Evolutionary conservation across 768 basidiomycete species (phyloP).

Genomic region (Postia placenta): DNA sequence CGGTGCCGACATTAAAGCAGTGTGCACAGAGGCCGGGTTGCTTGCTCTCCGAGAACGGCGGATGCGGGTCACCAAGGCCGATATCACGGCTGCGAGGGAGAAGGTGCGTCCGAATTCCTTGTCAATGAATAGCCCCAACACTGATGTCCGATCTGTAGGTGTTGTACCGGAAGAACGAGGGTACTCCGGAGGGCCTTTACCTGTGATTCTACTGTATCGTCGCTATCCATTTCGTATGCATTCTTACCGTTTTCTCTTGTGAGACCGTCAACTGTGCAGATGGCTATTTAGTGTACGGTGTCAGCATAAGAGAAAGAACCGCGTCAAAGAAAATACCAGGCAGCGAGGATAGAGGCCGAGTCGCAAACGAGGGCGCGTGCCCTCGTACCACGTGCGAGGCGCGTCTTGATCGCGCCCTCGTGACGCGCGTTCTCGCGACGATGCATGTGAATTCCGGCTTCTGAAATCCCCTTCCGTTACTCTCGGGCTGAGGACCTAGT

Average conservation of each 20-base stretch:
- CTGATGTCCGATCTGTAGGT: constrained; percentile 38
- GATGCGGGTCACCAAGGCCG: constrained; percentile 89
- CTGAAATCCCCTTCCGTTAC: background rate
- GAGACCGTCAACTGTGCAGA: no score
- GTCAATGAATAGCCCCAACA: constrained; percentile 5
- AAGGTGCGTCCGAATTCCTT: constrained; percentile 51
- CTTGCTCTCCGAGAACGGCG: constrained; percentile 90
- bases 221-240: constrained; percentile 4
- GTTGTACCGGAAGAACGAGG: constrained; percentile 96
- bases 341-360: no score
- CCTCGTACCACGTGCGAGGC: background rate
- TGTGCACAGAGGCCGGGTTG: constrained; percentile 97
- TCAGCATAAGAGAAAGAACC: no score
- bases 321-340: no score
- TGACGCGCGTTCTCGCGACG: background rate
- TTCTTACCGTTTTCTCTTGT: background rate
- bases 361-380: background rate
- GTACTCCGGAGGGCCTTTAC: constrained; percentile 86
- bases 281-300: no score
- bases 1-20: constrained; percentile 98
- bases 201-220: constrained; percentile 35
- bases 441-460: background rate
- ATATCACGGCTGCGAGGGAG: constrained; percentile 88
- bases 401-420: background rate
- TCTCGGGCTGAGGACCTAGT: background rate